These are phyloP conservation scores for Arthrobotrys sphaeroides DNA, from an alignment of 2,329 filamentous ascomycete genomes.

Conservation along the genomic window DNA sequence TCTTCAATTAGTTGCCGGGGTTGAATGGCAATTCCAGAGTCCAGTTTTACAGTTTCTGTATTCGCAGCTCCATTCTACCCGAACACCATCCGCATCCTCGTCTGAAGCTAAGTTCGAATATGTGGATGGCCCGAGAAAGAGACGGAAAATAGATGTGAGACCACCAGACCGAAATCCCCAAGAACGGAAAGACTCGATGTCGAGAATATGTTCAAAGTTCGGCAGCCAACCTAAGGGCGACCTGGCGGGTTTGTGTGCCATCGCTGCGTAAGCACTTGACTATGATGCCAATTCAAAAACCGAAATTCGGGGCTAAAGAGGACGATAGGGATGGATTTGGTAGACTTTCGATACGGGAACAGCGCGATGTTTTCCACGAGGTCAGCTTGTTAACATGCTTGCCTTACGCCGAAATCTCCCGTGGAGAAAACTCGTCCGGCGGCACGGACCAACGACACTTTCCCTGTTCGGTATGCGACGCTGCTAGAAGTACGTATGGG, in stretches of 20 bases:
- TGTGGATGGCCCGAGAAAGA: conserved; percentile 35
- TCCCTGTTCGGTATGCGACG: conserved; percentile 35
- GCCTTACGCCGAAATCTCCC: not conserved
- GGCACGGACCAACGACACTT: not conserved
- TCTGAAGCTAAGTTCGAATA: not conserved
- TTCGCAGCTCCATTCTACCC: not conserved
- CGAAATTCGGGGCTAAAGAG: not conserved
- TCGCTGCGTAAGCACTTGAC: conserved; percentile 30
- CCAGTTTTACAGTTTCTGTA: conserved; percentile 34
- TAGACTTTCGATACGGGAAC: conserved; percentile 45
- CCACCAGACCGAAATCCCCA: not conserved
- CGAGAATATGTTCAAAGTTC: conserved; percentile 36
- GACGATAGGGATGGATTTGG: conserved; percentile 36
- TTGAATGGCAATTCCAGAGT: conserved; percentile 42
- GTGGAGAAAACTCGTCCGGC: not conserved
- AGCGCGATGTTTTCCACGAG: conserved; percentile 31
- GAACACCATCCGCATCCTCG: not conserved
- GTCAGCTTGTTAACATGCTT: conserved; percentile 23
- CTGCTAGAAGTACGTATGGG: not conserved
- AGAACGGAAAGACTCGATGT: conserved; percentile 9
- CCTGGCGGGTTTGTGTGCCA: conserved; percentile 21
- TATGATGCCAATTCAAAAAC: not conserved
- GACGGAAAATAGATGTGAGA: conserved; percentile 21
- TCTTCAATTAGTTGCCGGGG: conserved; percentile 22
- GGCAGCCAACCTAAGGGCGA: conserved; percentile 20